Evolutionary conservation across 129 eudicot genomes (phyloP), one percentile per base, ranked within the genome.

Genomic region (Helichrysum umbraculigerum): DNA sequence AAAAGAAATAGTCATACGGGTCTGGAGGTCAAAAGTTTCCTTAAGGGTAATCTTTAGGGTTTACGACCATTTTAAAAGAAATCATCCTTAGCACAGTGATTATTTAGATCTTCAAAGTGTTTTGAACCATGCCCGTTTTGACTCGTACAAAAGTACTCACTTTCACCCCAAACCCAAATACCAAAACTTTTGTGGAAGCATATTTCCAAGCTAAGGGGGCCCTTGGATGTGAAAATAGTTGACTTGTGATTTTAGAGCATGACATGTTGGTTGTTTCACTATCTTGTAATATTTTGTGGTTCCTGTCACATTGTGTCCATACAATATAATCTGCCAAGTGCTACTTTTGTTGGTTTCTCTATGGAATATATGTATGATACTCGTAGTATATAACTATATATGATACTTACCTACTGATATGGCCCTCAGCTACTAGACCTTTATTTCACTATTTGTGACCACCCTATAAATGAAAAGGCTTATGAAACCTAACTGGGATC

Each of bases 321-420:
- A n/a, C 19, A 47, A 47, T 63, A 72, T 17, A 72, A 72, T 30
- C 28, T 50, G 7, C 66, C 54, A 11, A 62, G 65, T 72, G 72
- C 32, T 71, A 35, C 59, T 21, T 72, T 50, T 71, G 66, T 71
- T 79, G 77, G 28, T 71, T 47, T 79, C 59, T 50, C 16, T 63
- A 64, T 71, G 82, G 78, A 34, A 72, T 71, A 51, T 47, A 50
- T 71, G 73, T 28, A 63, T 75, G 39, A 73, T 62, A 17, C 11
- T 44, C 11, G 52, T n/a, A n/a, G n/a, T n/a, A n/a, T n/a, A n/a
- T n/a, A n/a, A n/a, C n/a, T 44, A 42, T 41, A 34, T 22, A 63
- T 78, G 33, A 71, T 71, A 51, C 22, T 70, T 70, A 71, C 66
- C 72, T 62, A 25, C 52, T 64, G 35, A 34, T 71, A 61, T 71